Conservation (phyloP, 2,329 filamentous ascomycete genomes). For the Neonectria neomacrospora region DNA sequence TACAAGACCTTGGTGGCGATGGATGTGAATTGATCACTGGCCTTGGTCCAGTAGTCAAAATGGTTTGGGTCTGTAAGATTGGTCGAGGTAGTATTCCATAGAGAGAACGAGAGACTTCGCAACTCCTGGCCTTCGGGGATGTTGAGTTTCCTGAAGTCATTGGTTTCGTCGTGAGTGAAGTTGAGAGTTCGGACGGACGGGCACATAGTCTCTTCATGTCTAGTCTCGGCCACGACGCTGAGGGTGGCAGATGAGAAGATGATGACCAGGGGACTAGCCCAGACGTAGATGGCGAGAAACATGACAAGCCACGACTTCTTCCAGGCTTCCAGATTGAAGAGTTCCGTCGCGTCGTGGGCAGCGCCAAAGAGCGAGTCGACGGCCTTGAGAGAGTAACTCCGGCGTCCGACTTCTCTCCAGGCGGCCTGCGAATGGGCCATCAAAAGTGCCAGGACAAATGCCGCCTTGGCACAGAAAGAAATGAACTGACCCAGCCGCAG, state of each 20-base stretch:
- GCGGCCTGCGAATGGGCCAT: slow-evolving; percentile 29
- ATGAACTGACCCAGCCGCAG: slow-evolving; percentile 29
- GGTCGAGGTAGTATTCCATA: slow-evolving; percentile 26
- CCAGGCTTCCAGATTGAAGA: slow-evolving; percentile 37
- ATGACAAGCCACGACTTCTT: slow-evolving; percentile 37
- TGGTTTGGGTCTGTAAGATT: slow-evolving; percentile 2
- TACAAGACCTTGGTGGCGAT: slow-evolving; percentile 34
- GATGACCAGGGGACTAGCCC: slow-evolving; percentile 34
- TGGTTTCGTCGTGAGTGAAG: slow-evolving; percentile 34
- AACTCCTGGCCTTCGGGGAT: slow-evolving; percentile 15
- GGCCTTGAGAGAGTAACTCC: slow-evolving; percentile 22
- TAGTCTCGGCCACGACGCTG: slow-evolving; percentile 16
- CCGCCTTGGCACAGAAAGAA: slow-evolving; percentile 26
- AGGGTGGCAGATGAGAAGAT: slow-evolving; percentile 37
- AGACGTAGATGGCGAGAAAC: slow-evolving; percentile 38
- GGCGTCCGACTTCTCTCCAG: slow-evolving; percentile 22
- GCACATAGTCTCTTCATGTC: slow-evolving; percentile 17
- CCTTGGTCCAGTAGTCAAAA: slow-evolving; percentile 35
- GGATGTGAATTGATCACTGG: slow-evolving; percentile 5
- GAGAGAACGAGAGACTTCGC: slow-evolving; percentile 29
- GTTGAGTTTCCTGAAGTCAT: slow-evolving; percentile 15
- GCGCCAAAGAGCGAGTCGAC: slow-evolving; percentile 37
- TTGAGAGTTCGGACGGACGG: slow-evolving; percentile 36
- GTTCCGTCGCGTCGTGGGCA: slow-evolving; percentile 24
- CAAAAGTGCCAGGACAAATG: slow-evolving; percentile 22